Percentiles rank a stretch among this genome's conserved stretches.
Evolutionary conservation across 257 asterid species (phyloP).

Genomic region (Craterostigma plantagineum): DNA sequence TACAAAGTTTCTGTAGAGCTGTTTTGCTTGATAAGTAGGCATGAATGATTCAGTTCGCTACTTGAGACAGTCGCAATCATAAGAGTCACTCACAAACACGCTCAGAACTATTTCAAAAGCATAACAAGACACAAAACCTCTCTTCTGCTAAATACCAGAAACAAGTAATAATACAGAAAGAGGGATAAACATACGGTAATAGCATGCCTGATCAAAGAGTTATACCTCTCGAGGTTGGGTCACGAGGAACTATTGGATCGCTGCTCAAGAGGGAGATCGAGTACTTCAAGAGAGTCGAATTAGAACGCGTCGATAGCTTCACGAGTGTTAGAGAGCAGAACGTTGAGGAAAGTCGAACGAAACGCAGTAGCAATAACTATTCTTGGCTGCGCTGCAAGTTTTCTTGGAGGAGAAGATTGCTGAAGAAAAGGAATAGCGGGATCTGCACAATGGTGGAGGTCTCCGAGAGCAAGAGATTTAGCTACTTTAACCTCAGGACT

Average conservation of each 20-base stretch:
- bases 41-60: conserved; percentile 13
- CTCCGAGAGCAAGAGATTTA: conserved; percentile 15
- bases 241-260: conserved; percentile 77
- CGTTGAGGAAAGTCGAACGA: conserved; percentile 18
- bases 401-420: conserved; percentile 32
- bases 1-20: not conserved
- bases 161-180: too few species aligned
- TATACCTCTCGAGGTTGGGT: conserved; percentile 44
- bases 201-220: conserved; percentile 21
- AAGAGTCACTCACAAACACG: not conserved
- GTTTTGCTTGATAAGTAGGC: conserved; percentile 9
- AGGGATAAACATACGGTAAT: too few species aligned
- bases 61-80: conserved; percentile 12
- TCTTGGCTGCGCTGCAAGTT: conserved; percentile 42
- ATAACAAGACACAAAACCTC: too few species aligned
- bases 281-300: conserved; percentile 34
- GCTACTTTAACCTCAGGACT: conserved; percentile 49
- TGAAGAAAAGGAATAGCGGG: conserved; percentile 33
- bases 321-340: conserved; percentile 1
- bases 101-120: not conserved
- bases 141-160: too few species aligned
- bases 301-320: conserved; percentile 13
- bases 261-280: conserved; percentile 79
- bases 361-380: conserved; percentile 11
- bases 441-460: conserved; percentile 22